Evolutionary conservation across 768 basidiomycete species (phyloP), one percentile per base, ranked within the genome.

Genomic region (Lentinula detonsa): DNA sequence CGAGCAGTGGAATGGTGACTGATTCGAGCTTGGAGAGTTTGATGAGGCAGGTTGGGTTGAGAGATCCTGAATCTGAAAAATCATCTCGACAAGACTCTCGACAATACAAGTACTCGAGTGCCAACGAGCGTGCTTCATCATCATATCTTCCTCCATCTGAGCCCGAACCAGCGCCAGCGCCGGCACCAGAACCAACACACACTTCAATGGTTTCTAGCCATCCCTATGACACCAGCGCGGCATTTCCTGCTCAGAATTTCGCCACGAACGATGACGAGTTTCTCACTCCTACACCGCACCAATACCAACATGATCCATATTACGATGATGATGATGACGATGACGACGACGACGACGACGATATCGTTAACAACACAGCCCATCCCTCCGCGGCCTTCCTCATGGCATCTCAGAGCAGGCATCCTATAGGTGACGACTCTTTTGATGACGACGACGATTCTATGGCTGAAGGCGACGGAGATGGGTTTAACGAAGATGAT

Each of bases 311-410:
- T 13, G 39, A 61, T 62, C 48, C 55, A 42, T 31, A 31, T 53
- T 64, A 72, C 35, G 70, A 70, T 16, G 65, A 69, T 5, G 79
- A 78, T 57, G 72, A 74, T 4, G 23, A 23, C 3, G 23, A 23
- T 23, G 82, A 85, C 1, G 86, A 87, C 68, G 84, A 84, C 31
- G 73, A 85, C 57, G 82, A 82, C 61, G 73, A 78, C 45, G 75
- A 78, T 45, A 83, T 84, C 45, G 73, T 82, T 54, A 78, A 83
- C 66, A 79, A 81, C 67, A 80, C 85, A 3, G 81, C 78, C 4
- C 84, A 86, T 64, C 88, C 89, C 1, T 88, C 87, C 8, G 84
- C 84, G 1, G 87, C 87, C 1, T 90, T 91, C 72, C 74, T 91
- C 2, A 81, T 88, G 76, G 86, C 83, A 3, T 74, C 2, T 67